Conservation (phyloP, 129 eudicot genomes). For the Chrysanthemum lavandulifolium region DNA sequence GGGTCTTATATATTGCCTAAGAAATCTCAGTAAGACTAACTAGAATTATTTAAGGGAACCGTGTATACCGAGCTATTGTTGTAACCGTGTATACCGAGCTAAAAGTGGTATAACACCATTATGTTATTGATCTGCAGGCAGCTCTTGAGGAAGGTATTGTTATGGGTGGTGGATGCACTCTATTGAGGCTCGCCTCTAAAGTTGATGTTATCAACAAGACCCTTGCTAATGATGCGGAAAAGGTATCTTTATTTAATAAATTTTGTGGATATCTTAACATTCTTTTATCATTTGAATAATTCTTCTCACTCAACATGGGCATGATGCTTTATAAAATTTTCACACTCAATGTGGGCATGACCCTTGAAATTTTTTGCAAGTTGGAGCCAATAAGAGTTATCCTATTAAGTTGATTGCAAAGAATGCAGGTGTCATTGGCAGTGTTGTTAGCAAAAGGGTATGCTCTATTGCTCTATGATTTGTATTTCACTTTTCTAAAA, state of each 20-base stretch:
- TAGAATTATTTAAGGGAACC: background rate
- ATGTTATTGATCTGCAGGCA: slow-evolving; percentile 46
- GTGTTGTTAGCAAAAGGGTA: slow-evolving; percentile 82
- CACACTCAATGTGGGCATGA: background rate
- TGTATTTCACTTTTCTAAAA: background rate
- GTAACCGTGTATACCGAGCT: background rate
- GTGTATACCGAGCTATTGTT: background rate
- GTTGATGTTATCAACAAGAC: slow-evolving; percentile 84
- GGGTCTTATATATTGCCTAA: too few species aligned
- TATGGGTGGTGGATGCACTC: slow-evolving; percentile 90
- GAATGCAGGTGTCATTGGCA: slow-evolving; percentile 86
- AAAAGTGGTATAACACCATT: background rate
- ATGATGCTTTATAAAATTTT: too few species aligned
- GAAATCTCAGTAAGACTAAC: too few species aligned
- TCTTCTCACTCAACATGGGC: too few species aligned
- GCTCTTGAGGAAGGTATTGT: slow-evolving; percentile 94
- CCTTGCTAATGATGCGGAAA: slow-evolving; percentile 73
- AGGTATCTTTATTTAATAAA: slow-evolving; percentile 36
- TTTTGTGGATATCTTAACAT: background rate
- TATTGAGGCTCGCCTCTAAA: slow-evolving; percentile 69
- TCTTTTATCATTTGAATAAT: background rate
- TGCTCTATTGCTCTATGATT: background rate
- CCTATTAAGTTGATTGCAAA: slow-evolving; percentile 84
- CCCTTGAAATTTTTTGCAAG: slow-evolving; percentile 30
- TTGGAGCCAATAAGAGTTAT: slow-evolving; percentile 81